Evolutionary conservation across 1,139 yeast genomes (phyloP).

Genomic region (Sugiyamaella japonica): DNA sequence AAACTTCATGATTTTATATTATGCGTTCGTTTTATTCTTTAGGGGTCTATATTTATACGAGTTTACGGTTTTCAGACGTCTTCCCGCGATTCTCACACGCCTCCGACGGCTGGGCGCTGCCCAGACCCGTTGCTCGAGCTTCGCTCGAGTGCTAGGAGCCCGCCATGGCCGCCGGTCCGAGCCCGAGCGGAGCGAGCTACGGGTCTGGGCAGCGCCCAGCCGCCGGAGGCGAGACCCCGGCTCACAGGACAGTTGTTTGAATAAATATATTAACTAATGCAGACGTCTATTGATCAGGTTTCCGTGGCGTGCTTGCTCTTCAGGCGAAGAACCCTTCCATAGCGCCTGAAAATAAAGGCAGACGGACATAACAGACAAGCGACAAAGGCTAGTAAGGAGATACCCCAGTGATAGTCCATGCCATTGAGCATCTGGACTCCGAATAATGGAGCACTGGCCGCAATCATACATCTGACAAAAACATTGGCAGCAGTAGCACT

Average conservation of each 20-base stretch:
- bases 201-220: too few species aligned
- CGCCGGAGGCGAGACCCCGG: too few species aligned
- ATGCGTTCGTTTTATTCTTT: not conserved
- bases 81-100: too few species aligned
- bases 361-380: conserved; percentile 27
- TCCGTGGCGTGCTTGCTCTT: conserved; percentile 22
- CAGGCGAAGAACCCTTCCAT: conserved; percentile 25
- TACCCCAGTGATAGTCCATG: conserved; percentile 61
- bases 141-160: too few species aligned
- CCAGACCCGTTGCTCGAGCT: too few species aligned
- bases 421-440: conserved; percentile 54
- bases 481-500: conserved; percentile 74
- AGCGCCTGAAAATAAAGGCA: conserved; percentile 39
- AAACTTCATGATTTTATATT: not conserved
- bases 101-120: too few species aligned
- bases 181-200: too few species aligned
- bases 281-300: not conserved
- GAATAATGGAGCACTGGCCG: conserved; percentile 69
- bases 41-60: not conserved
- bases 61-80: too few species aligned
- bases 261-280: not conserved
- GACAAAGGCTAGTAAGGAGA: conserved; percentile 48
- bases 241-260: not conserved
- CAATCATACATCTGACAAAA: conserved; percentile 60
- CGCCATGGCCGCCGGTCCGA: too few species aligned